A percentile compares a stretch with the other conserved stretches of the same genome.
These are phyloP conservation scores for Amanita rimosa DNA, from an alignment of 768 basidiomycete genomes.

Conservation along the genomic window DNA sequence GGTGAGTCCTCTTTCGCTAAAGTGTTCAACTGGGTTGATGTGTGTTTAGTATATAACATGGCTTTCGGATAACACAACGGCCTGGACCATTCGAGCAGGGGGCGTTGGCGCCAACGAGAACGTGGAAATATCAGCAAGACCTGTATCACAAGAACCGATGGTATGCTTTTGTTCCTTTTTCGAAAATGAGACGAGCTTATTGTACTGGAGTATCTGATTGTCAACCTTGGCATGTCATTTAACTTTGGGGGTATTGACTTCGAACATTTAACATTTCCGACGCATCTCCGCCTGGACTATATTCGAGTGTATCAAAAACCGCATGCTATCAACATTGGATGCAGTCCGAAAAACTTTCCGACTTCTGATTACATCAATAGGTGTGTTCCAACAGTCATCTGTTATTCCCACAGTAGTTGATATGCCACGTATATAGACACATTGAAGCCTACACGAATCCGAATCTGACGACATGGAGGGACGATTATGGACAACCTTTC, in stretches of 20 bases:
- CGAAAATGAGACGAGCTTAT: not conserved
- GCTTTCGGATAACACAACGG: conserved; percentile 50
- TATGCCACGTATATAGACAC: conserved; percentile 19
- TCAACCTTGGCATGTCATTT: conserved; percentile 70
- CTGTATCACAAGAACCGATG: conserved; percentile 76
- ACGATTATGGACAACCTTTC: conserved; percentile 35
- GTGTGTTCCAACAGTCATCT: conserved; percentile 21
- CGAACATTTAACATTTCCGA: conserved; percentile 51
- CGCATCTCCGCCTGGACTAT: conserved; percentile 28
- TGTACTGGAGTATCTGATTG: conserved; percentile 59
- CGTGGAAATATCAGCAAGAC: conserved; percentile 49
- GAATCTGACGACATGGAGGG: conserved; percentile 33
- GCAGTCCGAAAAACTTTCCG: conserved; percentile 49
- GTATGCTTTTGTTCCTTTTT: conserved; percentile 19
- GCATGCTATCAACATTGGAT: conserved; percentile 50
- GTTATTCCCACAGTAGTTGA: not conserved
- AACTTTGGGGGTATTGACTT: conserved; percentile 70
- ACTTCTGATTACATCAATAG: conserved; percentile 55
- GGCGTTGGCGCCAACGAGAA: conserved; percentile 50
- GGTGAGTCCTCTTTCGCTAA: conserved; percentile 20
- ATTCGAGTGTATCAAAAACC: conserved; percentile 58
- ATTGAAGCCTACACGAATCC: conserved; percentile 61
- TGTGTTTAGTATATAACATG: conserved; percentile 65
- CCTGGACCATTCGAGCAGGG: conserved; percentile 65
- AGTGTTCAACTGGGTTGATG: not conserved